phyloP scores from a whole-genome alignment of 2,329 filamentous ascomycete species.

The Tolypocladium paradoxum region DNA sequence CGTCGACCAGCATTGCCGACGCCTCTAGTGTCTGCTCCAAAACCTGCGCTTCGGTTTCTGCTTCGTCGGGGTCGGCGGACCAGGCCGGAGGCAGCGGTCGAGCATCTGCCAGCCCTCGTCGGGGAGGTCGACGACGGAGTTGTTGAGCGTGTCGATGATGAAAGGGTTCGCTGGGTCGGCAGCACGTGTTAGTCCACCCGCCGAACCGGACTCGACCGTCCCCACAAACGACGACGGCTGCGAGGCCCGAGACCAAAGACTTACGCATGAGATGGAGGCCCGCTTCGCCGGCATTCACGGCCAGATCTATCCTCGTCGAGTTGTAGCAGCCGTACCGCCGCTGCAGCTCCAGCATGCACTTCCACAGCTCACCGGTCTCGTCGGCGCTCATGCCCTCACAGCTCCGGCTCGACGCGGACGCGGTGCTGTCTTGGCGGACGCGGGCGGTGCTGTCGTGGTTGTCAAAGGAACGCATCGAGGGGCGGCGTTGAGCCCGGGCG shows the following conservation, averaged over 20 bases:
- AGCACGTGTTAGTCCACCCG: neutral
- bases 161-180: slow-evolving; percentile 22
- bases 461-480: neutral
- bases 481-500: neutral
- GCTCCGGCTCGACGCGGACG: slow-evolving; percentile 15
- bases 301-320: slow-evolving; percentile 36
- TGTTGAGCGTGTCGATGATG: slow-evolving; percentile 29
- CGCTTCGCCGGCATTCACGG: slow-evolving; percentile 28
- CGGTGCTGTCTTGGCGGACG: slow-evolving; percentile 3
- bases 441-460: slow-evolving; percentile 10
- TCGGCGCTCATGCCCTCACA: slow-evolving; percentile 21
- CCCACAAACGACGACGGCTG: neutral
- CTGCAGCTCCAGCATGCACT: slow-evolving; percentile 38
- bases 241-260: neutral
- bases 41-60: slow-evolving; percentile 16
- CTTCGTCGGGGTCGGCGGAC: neutral
- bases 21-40: slow-evolving; percentile 8
- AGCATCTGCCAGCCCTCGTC: slow-evolving; percentile 24
- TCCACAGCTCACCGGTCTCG: slow-evolving; percentile 32
- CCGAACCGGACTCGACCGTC: neutral
- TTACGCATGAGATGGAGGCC: slow-evolving; percentile 32
- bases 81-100: slow-evolving; percentile 16
- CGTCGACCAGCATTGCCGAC: neutral
- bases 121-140: slow-evolving; percentile 25
- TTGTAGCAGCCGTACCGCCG: slow-evolving; percentile 36